Evolutionary conservation across 352 stramenopile genomes (phyloP), one percentile per base, ranked within the genome.

Genomic region (Plasmopara viticola): DNA sequence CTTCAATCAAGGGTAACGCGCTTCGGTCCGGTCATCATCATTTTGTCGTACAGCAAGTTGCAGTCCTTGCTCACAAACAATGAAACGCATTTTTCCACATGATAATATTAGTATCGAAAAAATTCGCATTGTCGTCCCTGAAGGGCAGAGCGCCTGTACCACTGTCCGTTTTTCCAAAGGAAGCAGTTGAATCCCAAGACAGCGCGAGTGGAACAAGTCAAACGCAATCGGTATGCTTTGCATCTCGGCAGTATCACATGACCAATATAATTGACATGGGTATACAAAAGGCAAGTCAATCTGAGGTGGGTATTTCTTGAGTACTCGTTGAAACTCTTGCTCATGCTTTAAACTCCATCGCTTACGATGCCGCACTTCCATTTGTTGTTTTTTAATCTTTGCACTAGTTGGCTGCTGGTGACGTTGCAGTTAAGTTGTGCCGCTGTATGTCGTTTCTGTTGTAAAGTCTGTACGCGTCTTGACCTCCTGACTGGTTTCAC

Each of bases 61-160:
- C 29, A n/a, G 0, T n/a, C 29, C 12, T 48, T 56, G 34, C 80
- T 85, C 9, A 83, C 64, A 42, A 83, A 81, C n/a, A 85, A 56
- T 42, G 54, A 48, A 85, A 20, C 4, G 66, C 74, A 48, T 85
- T 85, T 20, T 49, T 53, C 66, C 64, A 85, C 12, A 47, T 7
- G 49, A 77, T 62, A 6, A 81, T 56, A 29, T 68, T 64, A 17
- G 57, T 76, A 57, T 81, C 68, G 14, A 52, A 59, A 60, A 65
- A 42, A 73, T 78, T 0, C 60, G 60, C 0, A 37, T 44, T 12
- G 63, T 58, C 0, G 42, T 46, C 8, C 60, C 58, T 37, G 39
- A 17, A 14, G 58, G 60, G 57, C 72, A 73, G 41, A 80, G 47
- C 2, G 56, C 71, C 15, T 72, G 51, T 60, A 82, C 68, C 38